Evolutionary conservation across 169 alveolate species (phyloP).

Genomic region (Plasmodium gaboni): DNA sequence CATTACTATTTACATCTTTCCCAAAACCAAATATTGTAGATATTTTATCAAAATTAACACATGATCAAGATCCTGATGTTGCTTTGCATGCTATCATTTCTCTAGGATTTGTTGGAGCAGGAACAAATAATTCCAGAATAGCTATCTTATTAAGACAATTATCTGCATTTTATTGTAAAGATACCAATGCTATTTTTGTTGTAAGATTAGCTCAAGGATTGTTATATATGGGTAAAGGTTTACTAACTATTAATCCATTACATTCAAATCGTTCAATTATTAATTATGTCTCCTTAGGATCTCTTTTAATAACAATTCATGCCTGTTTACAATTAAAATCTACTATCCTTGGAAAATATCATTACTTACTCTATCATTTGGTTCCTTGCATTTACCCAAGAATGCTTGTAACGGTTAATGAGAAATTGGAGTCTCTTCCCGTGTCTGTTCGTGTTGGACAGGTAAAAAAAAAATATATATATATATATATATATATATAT

Average conservation of each 20-base stretch:
- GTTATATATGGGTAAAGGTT: conserved; percentile 97
- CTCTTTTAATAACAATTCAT: conserved; percentile 92
- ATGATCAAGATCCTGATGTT: conserved; percentile 97
- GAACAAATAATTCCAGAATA: conserved; percentile 96
- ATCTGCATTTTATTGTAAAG: conserved; percentile 95
- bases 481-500: not conserved
- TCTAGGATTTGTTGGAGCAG: conserved; percentile 96
- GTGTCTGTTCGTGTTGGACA: conserved; percentile 89
- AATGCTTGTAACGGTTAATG: conserved; percentile 90
- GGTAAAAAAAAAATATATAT: conserved; percentile 13
- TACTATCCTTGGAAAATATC: conserved; percentile 91
- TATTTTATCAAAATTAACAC: conserved; percentile 94
- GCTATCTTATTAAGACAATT: conserved; percentile 96
- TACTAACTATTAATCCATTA: conserved; percentile 95
- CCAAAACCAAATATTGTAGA: conserved; percentile 94
- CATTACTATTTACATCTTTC: conserved; percentile 94
- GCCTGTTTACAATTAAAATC: conserved; percentile 92
- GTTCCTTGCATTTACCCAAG: conserved; percentile 95
- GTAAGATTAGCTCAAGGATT: conserved; percentile 96
- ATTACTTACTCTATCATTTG: conserved; percentile 94
- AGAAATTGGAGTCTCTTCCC: conserved; percentile 93
- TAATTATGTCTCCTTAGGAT: conserved; percentile 95
- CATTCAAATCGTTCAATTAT: conserved; percentile 96
- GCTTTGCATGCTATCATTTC: conserved; percentile 96
- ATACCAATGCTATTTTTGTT: conserved; percentile 95